phyloP scores from a whole-genome alignment of 2,329 filamentous ascomycete species.

The Sporothrix inflata region DNA sequence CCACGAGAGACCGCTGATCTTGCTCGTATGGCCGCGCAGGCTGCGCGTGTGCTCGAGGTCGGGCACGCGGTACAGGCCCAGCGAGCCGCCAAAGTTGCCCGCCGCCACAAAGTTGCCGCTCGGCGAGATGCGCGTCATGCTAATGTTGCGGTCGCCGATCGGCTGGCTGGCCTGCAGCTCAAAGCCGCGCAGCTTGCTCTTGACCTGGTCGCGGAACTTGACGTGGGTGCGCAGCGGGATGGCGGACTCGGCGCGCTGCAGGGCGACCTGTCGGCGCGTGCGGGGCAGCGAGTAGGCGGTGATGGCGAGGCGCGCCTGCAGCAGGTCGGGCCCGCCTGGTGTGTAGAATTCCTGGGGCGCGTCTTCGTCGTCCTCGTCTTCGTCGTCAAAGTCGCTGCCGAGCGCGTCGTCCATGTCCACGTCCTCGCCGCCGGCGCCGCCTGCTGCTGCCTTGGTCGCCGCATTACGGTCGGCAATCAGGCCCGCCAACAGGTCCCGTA shows the following conservation, averaged over 20 bases:
- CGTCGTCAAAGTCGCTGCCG: constrained; percentile 52
- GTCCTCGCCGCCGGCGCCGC: constrained; percentile 25
- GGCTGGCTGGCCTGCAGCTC: constrained; percentile 94
- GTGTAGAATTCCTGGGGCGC: constrained; percentile 96
- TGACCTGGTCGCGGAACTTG: constrained; percentile 86
- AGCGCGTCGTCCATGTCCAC: constrained; percentile 60
- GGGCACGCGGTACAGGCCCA: constrained; percentile 84
- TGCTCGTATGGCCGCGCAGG: constrained; percentile 82
- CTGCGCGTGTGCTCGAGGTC: constrained; percentile 75
- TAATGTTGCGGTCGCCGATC: constrained; percentile 85
- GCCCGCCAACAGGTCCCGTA: constrained; percentile 72
- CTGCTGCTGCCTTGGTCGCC: constrained; percentile 1
- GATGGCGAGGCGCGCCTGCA: constrained; percentile 77
- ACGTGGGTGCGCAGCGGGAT: constrained; percentile 89
- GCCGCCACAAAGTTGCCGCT: constrained; percentile 81
- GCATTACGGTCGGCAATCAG: constrained; percentile 25
- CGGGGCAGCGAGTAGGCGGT: constrained; percentile 82
- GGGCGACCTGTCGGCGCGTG: constrained; percentile 74
- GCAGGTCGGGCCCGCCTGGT: constrained; percentile 71
- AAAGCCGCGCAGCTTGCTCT: constrained; percentile 78
- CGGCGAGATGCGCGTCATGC: constrained; percentile 88
- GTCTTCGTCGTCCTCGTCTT: constrained; percentile 65
- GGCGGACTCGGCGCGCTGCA: constrained; percentile 77
- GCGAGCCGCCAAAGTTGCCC: constrained; percentile 89
- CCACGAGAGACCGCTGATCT: constrained; percentile 90